phyloP scores from a whole-genome alignment of 2,329 filamentous ascomycete species.

The Cladophialophora chaetospira region DNA sequence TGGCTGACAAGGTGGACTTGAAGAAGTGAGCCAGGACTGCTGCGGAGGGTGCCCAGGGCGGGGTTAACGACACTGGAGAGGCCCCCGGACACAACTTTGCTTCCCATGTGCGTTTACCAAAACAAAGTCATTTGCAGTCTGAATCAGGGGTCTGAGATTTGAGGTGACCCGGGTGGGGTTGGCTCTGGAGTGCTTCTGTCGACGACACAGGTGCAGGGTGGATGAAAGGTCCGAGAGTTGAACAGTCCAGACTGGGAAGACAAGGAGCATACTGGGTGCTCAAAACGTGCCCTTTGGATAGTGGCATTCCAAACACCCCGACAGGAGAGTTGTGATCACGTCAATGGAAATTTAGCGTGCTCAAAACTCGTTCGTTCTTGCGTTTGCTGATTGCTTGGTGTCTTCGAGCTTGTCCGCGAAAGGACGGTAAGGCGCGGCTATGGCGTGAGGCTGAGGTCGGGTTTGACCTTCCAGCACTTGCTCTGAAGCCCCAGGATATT shows the following conservation, averaged over 20 bases:
- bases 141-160: too few relatives aligned
- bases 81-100: too few relatives aligned
- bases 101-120: too few relatives aligned
- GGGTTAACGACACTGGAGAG: too few relatives aligned
- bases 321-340: background rate
- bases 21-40: background rate
- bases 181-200: background rate
- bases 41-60: too few relatives aligned
- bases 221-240: too few relatives aligned
- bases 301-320: background rate
- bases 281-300: background rate
- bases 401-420: conserved; percentile 55
- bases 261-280: background rate
- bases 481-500: conserved; percentile 55
- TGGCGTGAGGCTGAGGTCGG: conserved; percentile 51
- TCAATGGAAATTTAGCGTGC: background rate
- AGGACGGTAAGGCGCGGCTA: conserved; percentile 63
- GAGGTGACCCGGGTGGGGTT: too few relatives aligned
- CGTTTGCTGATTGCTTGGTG: background rate
- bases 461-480: conserved; percentile 27
- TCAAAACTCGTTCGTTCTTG: conserved; percentile 4
- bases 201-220: too few relatives aligned
- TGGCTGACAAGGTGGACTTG: conserved; percentile 1
- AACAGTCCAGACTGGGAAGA: too few relatives aligned
- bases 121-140: too few relatives aligned